These are phyloP conservation scores for Colletotrichum truncatum DNA, from an alignment of 2,329 filamentous ascomycete genomes.

Conservation along the genomic window DNA sequence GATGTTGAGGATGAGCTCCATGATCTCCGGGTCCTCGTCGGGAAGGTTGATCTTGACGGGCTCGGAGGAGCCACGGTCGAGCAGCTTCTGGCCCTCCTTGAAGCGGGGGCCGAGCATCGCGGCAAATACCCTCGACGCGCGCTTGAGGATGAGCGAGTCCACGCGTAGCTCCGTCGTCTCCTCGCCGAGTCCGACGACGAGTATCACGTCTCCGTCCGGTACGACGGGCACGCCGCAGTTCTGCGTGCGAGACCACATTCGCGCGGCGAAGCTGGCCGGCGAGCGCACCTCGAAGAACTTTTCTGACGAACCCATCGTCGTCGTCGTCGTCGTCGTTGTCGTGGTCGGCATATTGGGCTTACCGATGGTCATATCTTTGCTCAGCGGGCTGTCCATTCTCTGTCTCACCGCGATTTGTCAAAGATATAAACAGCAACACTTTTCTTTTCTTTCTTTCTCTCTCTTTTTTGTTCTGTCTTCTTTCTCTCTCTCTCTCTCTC, in stretches of 20 bases:
- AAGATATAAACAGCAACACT: not conserved
- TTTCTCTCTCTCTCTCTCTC: too few relatives aligned
- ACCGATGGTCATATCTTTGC: conserved; percentile 18
- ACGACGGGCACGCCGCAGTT: conserved; percentile 20
- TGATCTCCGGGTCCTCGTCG: conserved; percentile 41
- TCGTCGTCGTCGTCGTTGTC: conserved; percentile 2
- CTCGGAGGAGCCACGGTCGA: conserved; percentile 5
- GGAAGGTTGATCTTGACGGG: conserved; percentile 38
- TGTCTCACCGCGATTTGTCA: not conserved
- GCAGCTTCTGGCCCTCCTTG: conserved; percentile 33
- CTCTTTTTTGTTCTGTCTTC: too few relatives aligned
- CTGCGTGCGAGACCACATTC: conserved; percentile 27
- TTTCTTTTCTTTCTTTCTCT: not conserved
- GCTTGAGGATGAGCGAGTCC: conserved; percentile 35
- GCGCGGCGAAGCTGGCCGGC: conserved; percentile 28
- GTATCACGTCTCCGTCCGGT: conserved; percentile 33
- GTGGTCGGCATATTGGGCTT: conserved; percentile 13
- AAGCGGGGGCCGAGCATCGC: conserved; percentile 37
- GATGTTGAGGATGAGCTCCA: conserved; percentile 43
- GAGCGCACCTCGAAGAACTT: conserved; percentile 28
- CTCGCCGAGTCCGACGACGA: conserved; percentile 33
- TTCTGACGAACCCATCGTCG: conserved; percentile 4
- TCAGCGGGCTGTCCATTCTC: conserved; percentile 16
- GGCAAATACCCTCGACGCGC: conserved; percentile 37
- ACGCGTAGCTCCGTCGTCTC: conserved; percentile 26